These are phyloP conservation scores for Brassica carinata DNA, from an alignment of 345 rosid genomes.

Conservation along the genomic window DNA sequence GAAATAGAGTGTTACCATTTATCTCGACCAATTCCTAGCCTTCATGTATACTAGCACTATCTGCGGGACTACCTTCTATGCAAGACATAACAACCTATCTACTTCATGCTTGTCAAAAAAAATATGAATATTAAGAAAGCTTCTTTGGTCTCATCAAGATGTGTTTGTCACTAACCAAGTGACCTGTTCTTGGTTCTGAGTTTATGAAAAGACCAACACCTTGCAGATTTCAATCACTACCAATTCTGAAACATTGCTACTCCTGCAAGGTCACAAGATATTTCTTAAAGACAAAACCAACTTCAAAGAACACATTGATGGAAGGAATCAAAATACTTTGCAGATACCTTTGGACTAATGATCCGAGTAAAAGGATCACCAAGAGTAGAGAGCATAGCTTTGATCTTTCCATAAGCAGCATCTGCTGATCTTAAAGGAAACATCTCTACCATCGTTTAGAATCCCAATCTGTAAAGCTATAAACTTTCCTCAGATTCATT, in stretches of 20 bases:
- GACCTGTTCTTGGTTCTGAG: conserved; percentile 76
- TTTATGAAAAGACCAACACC: conserved; percentile 85
- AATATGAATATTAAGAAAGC: no score
- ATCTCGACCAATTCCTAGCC: conserved; percentile 90
- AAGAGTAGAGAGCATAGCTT: conserved; percentile 86
- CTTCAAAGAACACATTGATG: not conserved
- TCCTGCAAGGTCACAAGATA: conserved; percentile 52
- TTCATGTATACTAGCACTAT: conserved; percentile 81
- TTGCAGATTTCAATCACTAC: conserved; percentile 87
- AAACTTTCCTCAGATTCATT: not conserved
- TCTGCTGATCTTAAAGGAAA: conserved; percentile 81
- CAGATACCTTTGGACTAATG: conserved; percentile 78
- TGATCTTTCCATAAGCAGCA: conserved; percentile 72
- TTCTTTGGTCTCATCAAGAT: not conserved
- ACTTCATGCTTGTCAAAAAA: not conserved
- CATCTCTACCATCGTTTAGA: conserved; percentile 83
- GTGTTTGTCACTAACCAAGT: conserved; percentile 62
- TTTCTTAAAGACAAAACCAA: not conserved
- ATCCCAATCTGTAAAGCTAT: conserved; percentile 77
- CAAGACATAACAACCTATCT: conserved; percentile 82
- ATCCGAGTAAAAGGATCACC: conserved; percentile 93
- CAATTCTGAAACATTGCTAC: conserved; percentile 83
- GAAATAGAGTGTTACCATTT: conserved; percentile 54
- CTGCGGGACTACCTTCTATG: conserved; percentile 83
- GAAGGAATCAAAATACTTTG: not conserved